Percentiles rank a stretch among this genome's conserved stretches.
Evolutionary conservation across 2,329 filamentous ascomycete species (phyloP).

Genomic region (Arthrobotrys sinensis): DNA sequence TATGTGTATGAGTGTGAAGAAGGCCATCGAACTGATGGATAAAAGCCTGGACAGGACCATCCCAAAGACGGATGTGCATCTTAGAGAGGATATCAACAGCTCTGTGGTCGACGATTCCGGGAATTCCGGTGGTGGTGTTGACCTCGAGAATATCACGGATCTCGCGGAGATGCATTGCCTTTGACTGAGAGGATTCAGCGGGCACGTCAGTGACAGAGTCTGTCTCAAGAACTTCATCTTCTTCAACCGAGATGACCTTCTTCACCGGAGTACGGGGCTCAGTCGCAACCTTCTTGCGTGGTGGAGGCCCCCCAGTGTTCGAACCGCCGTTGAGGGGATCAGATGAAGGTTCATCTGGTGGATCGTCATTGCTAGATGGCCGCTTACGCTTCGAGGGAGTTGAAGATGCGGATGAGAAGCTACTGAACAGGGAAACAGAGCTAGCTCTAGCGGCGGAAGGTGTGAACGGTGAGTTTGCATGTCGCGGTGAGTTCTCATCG

Average conservation of each 20-base stretch:
- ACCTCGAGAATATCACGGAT: conserved; percentile 63
- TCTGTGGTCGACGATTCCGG: conserved; percentile 63
- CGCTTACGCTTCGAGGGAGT: conserved; percentile 48
- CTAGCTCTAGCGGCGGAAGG: conserved; percentile 18
- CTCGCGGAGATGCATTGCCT: conserved; percentile 61
- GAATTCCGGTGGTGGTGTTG: conserved; percentile 61
- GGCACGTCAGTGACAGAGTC: conserved; percentile 29
- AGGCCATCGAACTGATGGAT: conserved; percentile 47
- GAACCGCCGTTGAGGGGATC: conserved; percentile 34
- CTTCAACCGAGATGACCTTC: conserved; percentile 45
- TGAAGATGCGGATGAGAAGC: conserved; percentile 37
- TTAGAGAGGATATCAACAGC: conserved; percentile 62
- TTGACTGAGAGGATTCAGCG: conserved; percentile 19
- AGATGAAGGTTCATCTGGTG: conserved; percentile 45
- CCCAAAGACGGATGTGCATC: conserved; percentile 61
- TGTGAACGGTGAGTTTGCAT: conserved; percentile 37
- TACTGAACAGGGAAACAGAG: conserved; percentile 13
- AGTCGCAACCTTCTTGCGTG: conserved; percentile 52
- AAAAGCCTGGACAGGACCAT: conserved; percentile 57
- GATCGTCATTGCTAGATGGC: conserved; percentile 42
- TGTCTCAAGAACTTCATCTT: conserved; percentile 50
- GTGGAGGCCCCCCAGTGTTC: conserved; percentile 31
- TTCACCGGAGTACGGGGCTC: conserved; percentile 36
- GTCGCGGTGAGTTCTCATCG: conserved; percentile 33
- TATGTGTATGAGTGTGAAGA: conserved; percentile 54